A percentile compares a stretch with the other conserved stretches of the same genome.
phyloP scores from a whole-genome alignment of 352 stramenopile genomes.

The Phytopythium helicoides region DNA sequence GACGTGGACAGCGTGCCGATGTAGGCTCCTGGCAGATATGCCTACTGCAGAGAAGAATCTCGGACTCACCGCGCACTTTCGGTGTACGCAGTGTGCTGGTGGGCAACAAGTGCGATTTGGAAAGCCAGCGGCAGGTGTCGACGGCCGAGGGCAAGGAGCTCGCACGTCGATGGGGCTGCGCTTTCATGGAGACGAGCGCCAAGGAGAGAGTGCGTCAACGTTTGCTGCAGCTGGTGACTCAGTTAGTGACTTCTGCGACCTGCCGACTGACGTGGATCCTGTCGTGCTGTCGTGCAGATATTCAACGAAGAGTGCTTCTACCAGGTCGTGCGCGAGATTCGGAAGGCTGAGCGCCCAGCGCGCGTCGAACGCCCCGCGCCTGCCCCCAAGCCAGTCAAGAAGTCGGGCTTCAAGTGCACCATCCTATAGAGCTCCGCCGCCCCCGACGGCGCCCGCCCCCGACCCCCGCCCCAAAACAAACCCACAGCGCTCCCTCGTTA shows the following conservation, averaged over 20 bases:
- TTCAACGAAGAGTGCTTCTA: constrained; percentile 91
- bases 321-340: constrained; percentile 86
- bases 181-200: constrained; percentile 88
- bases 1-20: constrained; percentile 86
- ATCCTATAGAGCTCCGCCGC: constrained; percentile 38
- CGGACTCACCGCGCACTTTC: background rate
- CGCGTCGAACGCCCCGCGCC: constrained; percentile 36
- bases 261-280: constrained; percentile 9
- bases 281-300: constrained; percentile 40
- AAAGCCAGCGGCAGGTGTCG: constrained; percentile 69
- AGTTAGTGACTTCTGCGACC: background rate
- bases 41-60: no score
- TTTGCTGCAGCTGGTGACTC: no score
- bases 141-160: constrained; percentile 62
- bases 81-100: constrained; percentile 60
- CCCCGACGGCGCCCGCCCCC: background rate
- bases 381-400: constrained; percentile 61
- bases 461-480: background rate
- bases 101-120: constrained; percentile 89
- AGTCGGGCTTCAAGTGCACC: constrained; percentile 59
- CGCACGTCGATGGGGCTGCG: constrained; percentile 72
- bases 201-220: constrained; percentile 82
- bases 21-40: constrained; percentile 15
- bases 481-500: background rate
- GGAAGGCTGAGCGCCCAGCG: constrained; percentile 67